Conservation (phyloP, 2,329 filamentous ascomycete species). For the Lachnellula hyalina region DNA sequence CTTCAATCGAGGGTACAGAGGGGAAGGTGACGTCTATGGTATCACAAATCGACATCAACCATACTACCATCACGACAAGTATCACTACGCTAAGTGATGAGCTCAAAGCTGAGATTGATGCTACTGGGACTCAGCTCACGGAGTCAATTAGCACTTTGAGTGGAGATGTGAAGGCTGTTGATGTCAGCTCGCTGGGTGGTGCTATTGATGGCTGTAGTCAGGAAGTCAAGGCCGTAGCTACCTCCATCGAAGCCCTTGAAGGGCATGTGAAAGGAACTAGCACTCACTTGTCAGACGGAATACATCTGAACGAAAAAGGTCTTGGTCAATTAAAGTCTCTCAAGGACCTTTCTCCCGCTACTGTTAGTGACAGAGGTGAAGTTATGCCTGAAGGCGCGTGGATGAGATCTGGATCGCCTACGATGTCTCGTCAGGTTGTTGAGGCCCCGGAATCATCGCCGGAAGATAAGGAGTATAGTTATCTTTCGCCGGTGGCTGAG, state of each 20-base stretch:
- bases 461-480: slow-evolving; percentile 6
- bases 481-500: slow-evolving; percentile 5
- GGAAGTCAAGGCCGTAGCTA: slow-evolving; percentile 10
- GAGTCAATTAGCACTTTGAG: slow-evolving; percentile 15
- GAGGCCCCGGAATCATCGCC: background rate
- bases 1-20: slow-evolving; percentile 10
- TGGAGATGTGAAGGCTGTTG: slow-evolving; percentile 8
- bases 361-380: background rate
- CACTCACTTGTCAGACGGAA: slow-evolving; percentile 8
- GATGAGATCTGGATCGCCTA: slow-evolving; percentile 1
- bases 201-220: slow-evolving; percentile 4
- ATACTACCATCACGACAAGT: slow-evolving; percentile 22
- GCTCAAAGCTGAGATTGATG: slow-evolving; percentile 25
- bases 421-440: background rate
- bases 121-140: slow-evolving; percentile 18
- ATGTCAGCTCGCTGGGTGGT: slow-evolving; percentile 6
- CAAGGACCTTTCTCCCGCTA: background rate
- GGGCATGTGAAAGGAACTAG: background rate
- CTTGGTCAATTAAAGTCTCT: slow-evolving; percentile 13
- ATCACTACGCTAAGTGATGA: slow-evolving; percentile 23
- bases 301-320: slow-evolving; percentile 16
- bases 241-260: slow-evolving; percentile 8
- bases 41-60: slow-evolving; percentile 24
- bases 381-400: slow-evolving; percentile 6
- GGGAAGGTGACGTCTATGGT: slow-evolving; percentile 12